Evolutionary conservation across 148 eudicot species (phyloP).

Genomic region (Salicornia ramosissima): DNA sequence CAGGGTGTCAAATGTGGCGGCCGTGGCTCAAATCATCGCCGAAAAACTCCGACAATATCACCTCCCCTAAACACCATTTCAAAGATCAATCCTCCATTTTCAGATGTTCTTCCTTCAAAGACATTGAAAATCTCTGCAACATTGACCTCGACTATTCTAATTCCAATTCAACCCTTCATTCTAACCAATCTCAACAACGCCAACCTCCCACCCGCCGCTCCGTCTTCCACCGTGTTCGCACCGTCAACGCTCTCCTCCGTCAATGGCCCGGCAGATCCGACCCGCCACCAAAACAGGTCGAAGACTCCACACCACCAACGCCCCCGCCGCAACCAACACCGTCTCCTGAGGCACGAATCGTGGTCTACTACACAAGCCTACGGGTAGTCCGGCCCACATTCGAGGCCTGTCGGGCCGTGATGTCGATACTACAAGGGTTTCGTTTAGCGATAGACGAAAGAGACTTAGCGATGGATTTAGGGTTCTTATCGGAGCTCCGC

Average conservation of each 20-base stretch:
- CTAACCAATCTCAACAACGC: neutral
- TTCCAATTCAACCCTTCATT: constrained; percentile 6
- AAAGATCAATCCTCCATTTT: constrained; percentile 18
- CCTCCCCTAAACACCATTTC: neutral
- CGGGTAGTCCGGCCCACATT: constrained; percentile 63
- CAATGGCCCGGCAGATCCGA: constrained; percentile 30
- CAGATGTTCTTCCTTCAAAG: constrained; percentile 72
- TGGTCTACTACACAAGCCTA: constrained; percentile 66
- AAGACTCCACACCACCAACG: constrained; percentile 3
- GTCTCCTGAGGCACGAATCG: constrained; percentile 24
- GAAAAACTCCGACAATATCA: neutral
- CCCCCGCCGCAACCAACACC: neutral
- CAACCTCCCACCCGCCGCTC: constrained; percentile 23
- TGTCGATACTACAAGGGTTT: constrained; percentile 49
- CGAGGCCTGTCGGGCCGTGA: constrained; percentile 59
- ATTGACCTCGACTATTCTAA: neutral
- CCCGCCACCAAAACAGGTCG: neutral
- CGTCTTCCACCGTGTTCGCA: constrained; percentile 66
- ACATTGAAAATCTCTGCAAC: constrained; percentile 46
- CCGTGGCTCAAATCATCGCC: constrained; percentile 11
- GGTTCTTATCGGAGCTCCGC: constrained; percentile 49
- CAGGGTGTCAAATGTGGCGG: constrained; percentile 12
- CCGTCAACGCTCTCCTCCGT: constrained; percentile 41
- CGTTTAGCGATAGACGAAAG: constrained; percentile 62
- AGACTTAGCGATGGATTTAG: constrained; percentile 60